A percentile compares a stretch with the other conserved stretches of the same genome.
Evolutionary conservation across 352 stramenopile species (phyloP).

Genomic region (Pythium brachiatum): DNA sequence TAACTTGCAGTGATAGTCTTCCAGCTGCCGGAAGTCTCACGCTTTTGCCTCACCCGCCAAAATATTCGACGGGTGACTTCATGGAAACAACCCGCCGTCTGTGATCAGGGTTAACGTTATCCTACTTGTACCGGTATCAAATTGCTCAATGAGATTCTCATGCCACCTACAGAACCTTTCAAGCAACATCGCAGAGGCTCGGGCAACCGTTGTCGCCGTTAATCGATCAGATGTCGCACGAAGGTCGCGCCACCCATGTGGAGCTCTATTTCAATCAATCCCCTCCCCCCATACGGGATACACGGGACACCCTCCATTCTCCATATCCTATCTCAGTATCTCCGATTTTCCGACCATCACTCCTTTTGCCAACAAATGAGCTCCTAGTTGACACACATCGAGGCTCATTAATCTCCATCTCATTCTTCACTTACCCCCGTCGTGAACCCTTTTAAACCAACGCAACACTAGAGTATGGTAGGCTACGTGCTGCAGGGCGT

Average conservation of each 20-base stretch:
- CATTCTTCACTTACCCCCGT: neutral
- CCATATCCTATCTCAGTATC: constrained; percentile 1
- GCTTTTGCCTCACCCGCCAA: too few species aligned
- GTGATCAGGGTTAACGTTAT: too few species aligned
- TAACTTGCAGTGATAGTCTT: too few species aligned
- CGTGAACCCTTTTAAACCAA: neutral
- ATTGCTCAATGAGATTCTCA: too few species aligned
- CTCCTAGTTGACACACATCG: neutral
- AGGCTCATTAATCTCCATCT: too few species aligned
- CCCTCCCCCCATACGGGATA: neutral
- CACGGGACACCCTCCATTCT: neutral
- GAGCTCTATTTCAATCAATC: neutral
- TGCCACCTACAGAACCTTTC: neutral
- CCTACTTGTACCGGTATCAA: too few species aligned
- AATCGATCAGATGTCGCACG: constrained; percentile 1
- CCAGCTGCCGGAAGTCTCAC: too few species aligned
- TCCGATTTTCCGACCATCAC: constrained; percentile 1
- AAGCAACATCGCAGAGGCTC: neutral
- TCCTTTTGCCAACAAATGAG: neutral
- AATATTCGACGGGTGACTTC: too few species aligned
- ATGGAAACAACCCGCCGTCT: too few species aligned
- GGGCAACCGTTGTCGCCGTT: neutral
- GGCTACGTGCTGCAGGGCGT: constrained; percentile 53
- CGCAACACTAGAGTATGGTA: constrained; percentile 34
- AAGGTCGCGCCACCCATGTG: neutral